Evolutionary conservation across 2,329 filamentous ascomycete species (phyloP), one percentile per base, ranked within the genome.

Genomic region (Xylariaceae sp.): DNA sequence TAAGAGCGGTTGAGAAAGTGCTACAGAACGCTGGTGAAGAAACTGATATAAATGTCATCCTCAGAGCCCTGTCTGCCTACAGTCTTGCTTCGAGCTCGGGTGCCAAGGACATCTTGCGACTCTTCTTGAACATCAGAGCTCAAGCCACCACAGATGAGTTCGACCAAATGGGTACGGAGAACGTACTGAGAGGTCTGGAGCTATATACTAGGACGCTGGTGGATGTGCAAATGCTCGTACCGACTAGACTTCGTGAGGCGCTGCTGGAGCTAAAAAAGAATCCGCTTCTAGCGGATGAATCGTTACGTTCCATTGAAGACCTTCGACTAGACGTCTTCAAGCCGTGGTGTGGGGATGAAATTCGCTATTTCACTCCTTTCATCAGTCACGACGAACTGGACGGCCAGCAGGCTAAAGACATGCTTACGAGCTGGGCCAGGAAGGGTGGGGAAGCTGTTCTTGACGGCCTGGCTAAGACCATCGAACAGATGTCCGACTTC

Each of bases 331-430:
- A 96, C 62, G 71, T 94, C 10, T 83, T 89, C 61, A 82, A 85
- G 55, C 78, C 78, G 17, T 95, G 90, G 87, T 87, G 94, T 54
- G 80, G 87, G 15, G 83, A 90, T 7, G 89, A 95, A 52, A 87
- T 96, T 39, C 82, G 81, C 42, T 87, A 86, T 56, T 96, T 95
- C 64, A 92, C 85, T 1, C 91, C 91, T 0, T 96, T 90, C 71
- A 87, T 95, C 33, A 83, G 88, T 30, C 85, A 95, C 59, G 89
- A 91, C 57, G 87, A 94, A 57, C 68, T 89, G 5, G 79, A 83
- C 19, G 81, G 78, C 17, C 69, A 73, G 19, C 77, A 83, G 52
- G 80, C 81, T 1, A 75, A 77, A 39, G 77, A 81, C 2, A 81
- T 81, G 66, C 75, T 89, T 12, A 76, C 75, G 18, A 66, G 64